Percentiles rank a stretch among this genome's conserved stretches.
Evolutionary conservation across 148 eudicot species (phyloP).

Genomic region (Selenicereus undatus): DNA sequence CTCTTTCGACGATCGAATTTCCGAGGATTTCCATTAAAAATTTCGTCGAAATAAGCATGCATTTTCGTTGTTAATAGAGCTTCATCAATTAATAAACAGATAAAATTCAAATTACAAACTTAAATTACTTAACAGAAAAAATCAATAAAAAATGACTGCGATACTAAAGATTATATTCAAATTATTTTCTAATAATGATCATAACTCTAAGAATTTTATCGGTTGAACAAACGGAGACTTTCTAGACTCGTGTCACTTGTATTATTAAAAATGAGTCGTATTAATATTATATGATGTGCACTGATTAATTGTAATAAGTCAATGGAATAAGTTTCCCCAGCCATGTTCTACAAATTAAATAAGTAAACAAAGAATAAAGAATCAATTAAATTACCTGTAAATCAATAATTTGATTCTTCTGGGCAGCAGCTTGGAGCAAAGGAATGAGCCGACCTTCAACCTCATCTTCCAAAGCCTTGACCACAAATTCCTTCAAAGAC

Average conservation of each 20-base stretch:
- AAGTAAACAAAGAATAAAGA: not conserved
- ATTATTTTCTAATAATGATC: not conserved
- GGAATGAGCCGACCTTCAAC: constrained; percentile 52
- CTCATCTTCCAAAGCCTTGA: constrained; percentile 47
- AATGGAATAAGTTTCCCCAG: not conserved
- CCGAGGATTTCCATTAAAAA: too few species aligned
- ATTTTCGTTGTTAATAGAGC: too few species aligned
- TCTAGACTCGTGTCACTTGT: not conserved
- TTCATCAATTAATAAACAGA: too few species aligned
- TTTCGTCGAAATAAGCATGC: too few species aligned
- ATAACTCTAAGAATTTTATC: not conserved
- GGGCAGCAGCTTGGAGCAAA: constrained; percentile 43
- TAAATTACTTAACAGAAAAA: too few species aligned
- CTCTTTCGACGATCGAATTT: too few species aligned
- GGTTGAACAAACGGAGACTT: not conserved
- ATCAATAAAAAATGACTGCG: too few species aligned
- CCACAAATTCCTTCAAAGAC: constrained; percentile 57
- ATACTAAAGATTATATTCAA: too few species aligned
- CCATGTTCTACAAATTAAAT: not conserved
- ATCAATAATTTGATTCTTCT: constrained; percentile 37
- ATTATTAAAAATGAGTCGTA: not conserved
- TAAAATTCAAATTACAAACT: too few species aligned
- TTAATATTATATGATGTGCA: too few species aligned
- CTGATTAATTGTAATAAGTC: not conserved
- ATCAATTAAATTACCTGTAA: constrained; percentile 39